Conservation (phyloP, 1,139 yeast species). For the Lodderomyces orthopsilosis region DNA sequence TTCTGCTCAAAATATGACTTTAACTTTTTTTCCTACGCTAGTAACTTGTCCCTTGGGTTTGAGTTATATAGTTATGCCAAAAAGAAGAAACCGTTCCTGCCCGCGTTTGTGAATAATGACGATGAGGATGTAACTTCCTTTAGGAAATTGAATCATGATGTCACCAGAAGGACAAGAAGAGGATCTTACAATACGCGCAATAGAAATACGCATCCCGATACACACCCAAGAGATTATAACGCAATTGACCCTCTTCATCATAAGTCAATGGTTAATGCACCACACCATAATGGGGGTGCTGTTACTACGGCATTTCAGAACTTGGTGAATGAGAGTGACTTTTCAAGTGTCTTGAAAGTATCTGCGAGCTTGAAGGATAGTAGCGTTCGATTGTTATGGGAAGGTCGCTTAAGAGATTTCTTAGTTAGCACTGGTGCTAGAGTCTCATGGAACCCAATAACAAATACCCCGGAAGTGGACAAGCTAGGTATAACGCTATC, state of each 20-base stretch:
- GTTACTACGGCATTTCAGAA: conserved; percentile 54
- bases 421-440: conserved; percentile 74
- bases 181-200: neutral
- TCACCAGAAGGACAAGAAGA: neutral
- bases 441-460: conserved; percentile 29
- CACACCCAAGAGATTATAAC: neutral
- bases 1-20: conserved; percentile 86
- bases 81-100: conserved; percentile 11
- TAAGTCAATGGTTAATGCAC: neutral
- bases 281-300: conserved; percentile 21
- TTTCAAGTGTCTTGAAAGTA: conserved; percentile 70
- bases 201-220: neutral
- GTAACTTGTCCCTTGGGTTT: conserved; percentile 82
- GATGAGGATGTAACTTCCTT: neutral
- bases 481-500: conserved; percentile 42
- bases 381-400: conserved; percentile 73
- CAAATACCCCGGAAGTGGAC: conserved; percentile 35
- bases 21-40: conserved; percentile 85
- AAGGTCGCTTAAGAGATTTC: conserved; percentile 80
- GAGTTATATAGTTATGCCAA: conserved; percentile 62
- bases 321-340: conserved; percentile 51
- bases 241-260: neutral
- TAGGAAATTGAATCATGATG: neutral
- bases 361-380: conserved; percentile 68
- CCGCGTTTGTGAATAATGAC: neutral